Percentiles rank a stretch among this genome's conserved stretches.
Evolutionary conservation across 768 basidiomycete species (phyloP).

Genomic region (Auricularia auricula-judae): DNA sequence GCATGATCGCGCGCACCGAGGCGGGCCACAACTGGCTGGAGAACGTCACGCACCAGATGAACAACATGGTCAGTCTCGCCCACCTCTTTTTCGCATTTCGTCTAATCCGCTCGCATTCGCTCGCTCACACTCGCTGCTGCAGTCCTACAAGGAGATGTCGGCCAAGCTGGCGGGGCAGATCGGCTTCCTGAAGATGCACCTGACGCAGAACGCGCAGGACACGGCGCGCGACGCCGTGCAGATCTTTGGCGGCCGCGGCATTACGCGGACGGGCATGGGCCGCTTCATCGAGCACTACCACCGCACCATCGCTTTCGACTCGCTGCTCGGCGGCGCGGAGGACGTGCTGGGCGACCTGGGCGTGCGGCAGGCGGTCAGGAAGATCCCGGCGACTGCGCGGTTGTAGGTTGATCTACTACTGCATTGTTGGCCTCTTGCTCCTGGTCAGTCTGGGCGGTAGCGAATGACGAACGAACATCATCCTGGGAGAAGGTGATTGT

Average conservation of each 20-base stretch:
- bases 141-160: slow-evolving; percentile 66
- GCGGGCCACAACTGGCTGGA: slow-evolving; percentile 80
- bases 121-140: slow-evolving; percentile 5
- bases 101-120: not conserved
- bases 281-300: slow-evolving; percentile 69
- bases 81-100: too few species aligned
- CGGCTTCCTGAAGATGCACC: slow-evolving; percentile 68
- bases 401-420: slow-evolving; percentile 16
- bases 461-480: too few species aligned
- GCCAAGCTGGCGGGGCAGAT: slow-evolving; percentile 69
- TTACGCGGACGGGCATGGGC: slow-evolving; percentile 77
- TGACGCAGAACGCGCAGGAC: slow-evolving; percentile 65
- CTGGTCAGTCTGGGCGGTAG: not conserved
- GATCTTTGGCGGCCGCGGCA: slow-evolving; percentile 78
- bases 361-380: slow-evolving; percentile 67
- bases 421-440: not conserved
- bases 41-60: slow-evolving; percentile 81
- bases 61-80: slow-evolving; percentile 45
- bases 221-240: slow-evolving; percentile 77
- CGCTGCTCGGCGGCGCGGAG: slow-evolving; percentile 72
- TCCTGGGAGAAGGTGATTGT: too few species aligned
- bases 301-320: slow-evolving; percentile 73
- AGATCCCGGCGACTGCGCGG: slow-evolving; percentile 58
- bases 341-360: slow-evolving; percentile 71
- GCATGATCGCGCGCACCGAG: slow-evolving; percentile 81